Conservation (phyloP, 371 early-diverging fungal genomes). For the Mucor saturninus region DNA sequence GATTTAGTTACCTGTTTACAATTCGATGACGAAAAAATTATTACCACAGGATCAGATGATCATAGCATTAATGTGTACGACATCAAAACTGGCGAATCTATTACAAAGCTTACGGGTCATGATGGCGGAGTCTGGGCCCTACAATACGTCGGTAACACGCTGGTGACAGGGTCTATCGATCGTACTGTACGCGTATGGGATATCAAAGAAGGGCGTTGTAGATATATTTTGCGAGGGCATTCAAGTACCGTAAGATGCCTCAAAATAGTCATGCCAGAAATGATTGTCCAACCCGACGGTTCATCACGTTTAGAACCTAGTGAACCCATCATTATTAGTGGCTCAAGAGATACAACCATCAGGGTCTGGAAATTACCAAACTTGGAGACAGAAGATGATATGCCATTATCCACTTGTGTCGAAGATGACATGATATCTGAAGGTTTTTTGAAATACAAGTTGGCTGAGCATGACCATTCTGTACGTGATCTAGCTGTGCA, state of each 20-base stretch:
- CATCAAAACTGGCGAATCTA: conserved; percentile 72
- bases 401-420: conserved; percentile 10
- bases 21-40: conserved; percentile 90
- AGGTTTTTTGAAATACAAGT: conserved; percentile 50
- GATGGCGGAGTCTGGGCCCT: conserved; percentile 99
- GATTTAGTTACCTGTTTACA: conserved; percentile 94
- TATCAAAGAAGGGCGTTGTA: conserved; percentile 83
- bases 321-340: conserved; percentile 90
- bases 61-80: conserved; percentile 88
- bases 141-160: conserved; percentile 82
- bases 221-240: conserved; percentile 93
- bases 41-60: conserved; percentile 89
- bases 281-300: conserved; percentile 52
- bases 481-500: conserved; percentile 95
- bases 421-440: conserved; percentile 26
- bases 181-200: conserved; percentile 98
- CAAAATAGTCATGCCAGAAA: conserved; percentile 80
- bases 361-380: conserved; percentile 95
- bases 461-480: conserved; percentile 89
- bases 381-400: conserved; percentile 59
- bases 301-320: conserved; percentile 57
- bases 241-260: conserved; percentile 96
- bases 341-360: conserved; percentile 95
- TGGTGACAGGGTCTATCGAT: conserved; percentile 98
- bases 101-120: conserved; percentile 85